phyloP scores from a whole-genome alignment of 352 stramenopile genomes.

The Halophytophthora polymorphica region DNA sequence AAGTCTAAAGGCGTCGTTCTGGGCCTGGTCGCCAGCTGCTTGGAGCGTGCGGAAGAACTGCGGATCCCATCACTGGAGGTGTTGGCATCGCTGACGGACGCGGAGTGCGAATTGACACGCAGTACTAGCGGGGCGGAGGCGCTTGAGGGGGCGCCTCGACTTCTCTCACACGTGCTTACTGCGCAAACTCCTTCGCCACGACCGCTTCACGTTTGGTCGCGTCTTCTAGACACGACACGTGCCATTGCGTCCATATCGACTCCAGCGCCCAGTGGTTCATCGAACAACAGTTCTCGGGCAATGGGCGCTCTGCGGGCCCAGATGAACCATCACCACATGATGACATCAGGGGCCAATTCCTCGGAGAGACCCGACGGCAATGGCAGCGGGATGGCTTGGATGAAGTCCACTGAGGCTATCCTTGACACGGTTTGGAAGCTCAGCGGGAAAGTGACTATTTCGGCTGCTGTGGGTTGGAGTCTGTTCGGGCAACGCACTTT shows the following conservation, averaged over 20 bases:
- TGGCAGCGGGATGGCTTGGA: conserved; percentile 42
- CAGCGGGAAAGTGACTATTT: conserved; percentile 55
- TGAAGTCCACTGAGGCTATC: conserved; percentile 52
- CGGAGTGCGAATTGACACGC: conserved; percentile 50
- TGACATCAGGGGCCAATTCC: conserved; percentile 10
- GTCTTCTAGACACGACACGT: conserved; percentile 29
- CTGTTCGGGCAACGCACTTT: conserved; percentile 52
- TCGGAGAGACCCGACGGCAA: conserved; percentile 5
- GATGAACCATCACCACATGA: conserved; percentile 5
- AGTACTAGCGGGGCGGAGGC: conserved; percentile 11
- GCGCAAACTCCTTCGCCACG: conserved; percentile 28
- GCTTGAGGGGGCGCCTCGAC: conserved; percentile 8
- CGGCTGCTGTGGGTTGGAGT: conserved; percentile 41
- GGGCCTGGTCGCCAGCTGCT: conserved; percentile 43
- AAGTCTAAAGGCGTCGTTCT: conserved; percentile 51
- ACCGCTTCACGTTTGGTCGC: conserved; percentile 42
- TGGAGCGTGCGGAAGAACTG: conserved; percentile 62
- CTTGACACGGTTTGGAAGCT: conserved; percentile 64
- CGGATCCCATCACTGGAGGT: conserved; percentile 49
- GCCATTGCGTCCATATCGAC: conserved; percentile 24
- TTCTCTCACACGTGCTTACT: conserved; percentile 33
- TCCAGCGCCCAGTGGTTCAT: conserved; percentile 11
- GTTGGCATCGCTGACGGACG: conserved; percentile 38
- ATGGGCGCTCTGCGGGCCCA: conserved; percentile 30
- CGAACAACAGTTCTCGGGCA: conserved; percentile 12